These are phyloP conservation scores for Fonsecaea multimorphosa DNA, from an alignment of 2,329 filamentous ascomycete species.

Conservation along the genomic window DNA sequence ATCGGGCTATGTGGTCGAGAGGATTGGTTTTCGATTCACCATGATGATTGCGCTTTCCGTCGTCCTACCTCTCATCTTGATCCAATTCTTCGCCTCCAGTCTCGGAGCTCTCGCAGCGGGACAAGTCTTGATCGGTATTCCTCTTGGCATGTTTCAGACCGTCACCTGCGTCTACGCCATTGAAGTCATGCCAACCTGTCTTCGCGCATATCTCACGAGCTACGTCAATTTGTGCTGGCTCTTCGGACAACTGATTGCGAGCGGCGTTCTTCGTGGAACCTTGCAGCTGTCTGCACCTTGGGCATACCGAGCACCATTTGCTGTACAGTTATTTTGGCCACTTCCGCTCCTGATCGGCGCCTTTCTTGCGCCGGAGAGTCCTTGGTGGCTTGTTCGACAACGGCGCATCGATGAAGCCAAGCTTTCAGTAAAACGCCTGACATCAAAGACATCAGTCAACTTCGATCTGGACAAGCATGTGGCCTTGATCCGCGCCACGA, in stretches of 20 bases:
- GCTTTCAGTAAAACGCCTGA: slow-evolving; percentile 43
- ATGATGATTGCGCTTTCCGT: slow-evolving; percentile 63
- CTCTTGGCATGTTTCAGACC: slow-evolving; percentile 55
- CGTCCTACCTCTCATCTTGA: slow-evolving; percentile 48
- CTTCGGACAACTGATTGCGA: slow-evolving; percentile 44
- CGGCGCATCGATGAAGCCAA: slow-evolving; percentile 45
- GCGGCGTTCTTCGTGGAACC: slow-evolving; percentile 44
- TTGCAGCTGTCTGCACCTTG: slow-evolving; percentile 43
- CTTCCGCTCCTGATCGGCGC: slow-evolving; percentile 52
- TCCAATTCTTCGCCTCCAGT: slow-evolving; percentile 49
- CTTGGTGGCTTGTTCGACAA: slow-evolving; percentile 50
- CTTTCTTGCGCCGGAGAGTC: slow-evolving; percentile 48
- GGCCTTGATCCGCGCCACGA: slow-evolving; percentile 50
- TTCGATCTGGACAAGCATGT: slow-evolving; percentile 44
- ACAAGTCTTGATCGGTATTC: slow-evolving; percentile 47
- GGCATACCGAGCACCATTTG: slow-evolving; percentile 47
- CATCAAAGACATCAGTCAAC: slow-evolving; percentile 30
- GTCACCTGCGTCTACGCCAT: slow-evolving; percentile 42
- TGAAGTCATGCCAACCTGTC: slow-evolving; percentile 41
- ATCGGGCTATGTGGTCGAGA: slow-evolving; percentile 68
- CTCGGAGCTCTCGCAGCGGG: slow-evolving; percentile 43
- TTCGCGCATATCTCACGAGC: slow-evolving; percentile 43
- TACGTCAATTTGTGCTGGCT: slow-evolving; percentile 52
- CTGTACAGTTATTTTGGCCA: slow-evolving; percentile 59
- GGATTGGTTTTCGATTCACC: slow-evolving; percentile 69